A percentile compares a stretch with the other conserved stretches of the same genome.
phyloP scores from a whole-genome alignment of 768 basidiomycete species.

The Suillus brevipes region DNA sequence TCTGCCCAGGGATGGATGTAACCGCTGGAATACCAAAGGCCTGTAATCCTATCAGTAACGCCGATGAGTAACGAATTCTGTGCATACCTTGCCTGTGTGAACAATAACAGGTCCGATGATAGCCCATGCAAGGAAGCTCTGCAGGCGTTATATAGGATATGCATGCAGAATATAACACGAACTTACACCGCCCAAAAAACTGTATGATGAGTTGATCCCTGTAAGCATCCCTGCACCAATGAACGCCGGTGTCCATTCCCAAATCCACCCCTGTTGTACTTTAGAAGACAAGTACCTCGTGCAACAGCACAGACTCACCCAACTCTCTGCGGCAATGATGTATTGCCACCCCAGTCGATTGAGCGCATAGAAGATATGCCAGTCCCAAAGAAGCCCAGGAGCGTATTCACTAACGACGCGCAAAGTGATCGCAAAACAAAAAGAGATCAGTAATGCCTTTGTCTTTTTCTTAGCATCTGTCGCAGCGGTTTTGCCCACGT shows the following conservation, averaged over 20 bases:
- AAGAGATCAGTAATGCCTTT: slow-evolving; percentile 47
- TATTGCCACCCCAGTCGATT: slow-evolving; percentile 59
- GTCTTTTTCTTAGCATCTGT: slow-evolving; percentile 57
- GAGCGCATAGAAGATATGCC: slow-evolving; percentile 65
- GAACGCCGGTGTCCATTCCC: slow-evolving; percentile 51
- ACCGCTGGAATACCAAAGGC: slow-evolving; percentile 19
- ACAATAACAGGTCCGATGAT: slow-evolving; percentile 58
- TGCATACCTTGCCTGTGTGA: slow-evolving; percentile 40
- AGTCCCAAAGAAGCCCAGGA: slow-evolving; percentile 61
- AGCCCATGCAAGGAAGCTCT: slow-evolving; percentile 62
- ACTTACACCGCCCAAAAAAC: slow-evolving; percentile 48
- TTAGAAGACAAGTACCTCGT: slow-evolving; percentile 12
- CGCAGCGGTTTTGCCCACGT: slow-evolving; percentile 51
- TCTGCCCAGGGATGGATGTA: slow-evolving; percentile 19
- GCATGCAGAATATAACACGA: slow-evolving; percentile 1
- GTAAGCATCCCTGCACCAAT: slow-evolving; percentile 60
- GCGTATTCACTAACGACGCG: slow-evolving; percentile 59
- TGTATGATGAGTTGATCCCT: slow-evolving; percentile 56
- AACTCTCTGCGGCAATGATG: slow-evolving; percentile 60
- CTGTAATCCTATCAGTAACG: slow-evolving; percentile 10
- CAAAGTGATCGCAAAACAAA: slow-evolving; percentile 47
- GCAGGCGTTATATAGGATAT: slow-evolving; percentile 12
- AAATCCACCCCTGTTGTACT: slow-evolving; percentile 28
- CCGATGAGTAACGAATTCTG: not conserved
- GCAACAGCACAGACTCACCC: slow-evolving; percentile 39